These are phyloP conservation scores for Globisporangium radiosum DNA, from an alignment of 352 stramenopile species.

Conservation along the genomic window DNA sequence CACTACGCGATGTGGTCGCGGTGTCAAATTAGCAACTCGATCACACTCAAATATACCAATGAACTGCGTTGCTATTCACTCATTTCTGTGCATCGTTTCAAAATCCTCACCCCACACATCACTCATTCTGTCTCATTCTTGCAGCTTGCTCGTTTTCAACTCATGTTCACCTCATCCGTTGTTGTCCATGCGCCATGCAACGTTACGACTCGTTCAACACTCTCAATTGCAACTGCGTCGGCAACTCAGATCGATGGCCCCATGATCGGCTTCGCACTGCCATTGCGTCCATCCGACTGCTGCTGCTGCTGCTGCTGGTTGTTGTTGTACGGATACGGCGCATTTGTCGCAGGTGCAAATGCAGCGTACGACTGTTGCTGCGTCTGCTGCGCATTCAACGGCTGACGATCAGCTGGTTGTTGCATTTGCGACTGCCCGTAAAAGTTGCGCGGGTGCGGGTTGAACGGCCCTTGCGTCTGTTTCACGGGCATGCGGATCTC, in stretches of 20 bases:
- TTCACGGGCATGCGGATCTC: conserved; percentile 83
- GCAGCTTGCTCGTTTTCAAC: too few relatives aligned
- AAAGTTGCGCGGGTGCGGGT: conserved; percentile 76
- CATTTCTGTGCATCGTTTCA: too few relatives aligned
- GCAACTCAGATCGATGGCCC: conserved; percentile 7
- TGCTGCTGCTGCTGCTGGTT: conserved; percentile 4
- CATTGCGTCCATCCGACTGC: neutral
- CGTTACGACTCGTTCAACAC: too few relatives aligned
- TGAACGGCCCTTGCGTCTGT: conserved; percentile 58
- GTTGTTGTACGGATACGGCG: conserved; percentile 8
- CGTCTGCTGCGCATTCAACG: conserved; percentile 31
- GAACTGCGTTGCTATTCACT: too few relatives aligned
- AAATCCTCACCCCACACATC: too few relatives aligned
- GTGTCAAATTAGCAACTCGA: too few relatives aligned
- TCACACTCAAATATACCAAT: too few relatives aligned
- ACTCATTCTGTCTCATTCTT: too few relatives aligned
- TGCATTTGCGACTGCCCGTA: conserved; percentile 21
- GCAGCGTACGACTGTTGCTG: conserved; percentile 22
- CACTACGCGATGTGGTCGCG: too few relatives aligned
- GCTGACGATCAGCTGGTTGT: conserved; percentile 18
- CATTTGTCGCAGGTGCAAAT: conserved; percentile 3
- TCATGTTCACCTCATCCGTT: too few relatives aligned
- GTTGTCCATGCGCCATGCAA: too few relatives aligned
- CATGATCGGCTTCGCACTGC: conserved; percentile 3
- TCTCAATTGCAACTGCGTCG: too few relatives aligned